phyloP scores from a whole-genome alignment of 2,329 filamentous ascomycete genomes.

The Xylogone sp. region DNA sequence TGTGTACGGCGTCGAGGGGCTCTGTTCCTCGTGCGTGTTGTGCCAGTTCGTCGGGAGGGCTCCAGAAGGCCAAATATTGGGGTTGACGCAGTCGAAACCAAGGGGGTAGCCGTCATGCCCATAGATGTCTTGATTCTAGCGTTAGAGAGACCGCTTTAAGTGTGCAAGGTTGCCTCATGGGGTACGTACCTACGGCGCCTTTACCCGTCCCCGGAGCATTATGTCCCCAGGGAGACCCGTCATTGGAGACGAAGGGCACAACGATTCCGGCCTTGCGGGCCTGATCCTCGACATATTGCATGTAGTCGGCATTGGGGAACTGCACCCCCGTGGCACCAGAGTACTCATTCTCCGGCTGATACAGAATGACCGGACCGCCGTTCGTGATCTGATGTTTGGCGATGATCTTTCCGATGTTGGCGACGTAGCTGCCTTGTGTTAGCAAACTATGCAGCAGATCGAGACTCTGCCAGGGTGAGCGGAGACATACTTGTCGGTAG shows the following conservation, averaged over 20 bases:
- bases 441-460: too few species aligned
- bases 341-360: conserved; percentile 56
- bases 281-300: conserved; percentile 51
- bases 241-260: conserved; percentile 52
- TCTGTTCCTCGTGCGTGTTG: conserved; percentile 49
- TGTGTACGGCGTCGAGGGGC: conserved; percentile 55
- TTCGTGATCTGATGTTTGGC: conserved; percentile 52
- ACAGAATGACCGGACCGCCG: conserved; percentile 51
- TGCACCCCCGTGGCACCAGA: conserved; percentile 41
- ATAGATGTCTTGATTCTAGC: too few species aligned
- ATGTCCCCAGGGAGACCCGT: conserved; percentile 59
- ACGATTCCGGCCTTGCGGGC: conserved; percentile 54
- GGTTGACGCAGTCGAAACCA: conserved; percentile 2
- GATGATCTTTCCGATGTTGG: conserved; percentile 45
- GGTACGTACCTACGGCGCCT: conserved; percentile 55
- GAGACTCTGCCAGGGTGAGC: too few species aligned
- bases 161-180: too few species aligned
- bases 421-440: too few species aligned
- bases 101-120: conserved; percentile 49
- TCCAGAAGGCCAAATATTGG: conserved; percentile 2
- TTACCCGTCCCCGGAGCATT: conserved; percentile 39
- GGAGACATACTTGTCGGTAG: conserved; percentile 53
- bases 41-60: conserved; percentile 47
- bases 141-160: too few species aligned
- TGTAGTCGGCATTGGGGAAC: conserved; percentile 48